Conservation (phyloP, 164 flowering plant species). For the Liriodendron chinense region DNA sequence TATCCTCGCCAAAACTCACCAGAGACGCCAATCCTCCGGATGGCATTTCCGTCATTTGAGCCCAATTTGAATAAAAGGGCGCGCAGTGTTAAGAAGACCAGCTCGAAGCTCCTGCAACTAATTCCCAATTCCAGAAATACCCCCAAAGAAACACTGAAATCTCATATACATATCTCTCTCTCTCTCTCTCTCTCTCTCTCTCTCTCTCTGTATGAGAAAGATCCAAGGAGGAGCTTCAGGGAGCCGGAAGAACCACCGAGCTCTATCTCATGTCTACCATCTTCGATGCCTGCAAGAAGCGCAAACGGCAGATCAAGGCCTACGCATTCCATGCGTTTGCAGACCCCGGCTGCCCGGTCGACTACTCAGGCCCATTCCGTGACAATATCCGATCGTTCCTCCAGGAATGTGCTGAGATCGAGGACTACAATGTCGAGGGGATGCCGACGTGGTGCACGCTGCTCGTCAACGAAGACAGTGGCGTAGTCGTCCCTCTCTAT, state of each 20-base stretch:
- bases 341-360: constrained; percentile 49
- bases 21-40: not conserved
- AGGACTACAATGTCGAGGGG: constrained; percentile 44
- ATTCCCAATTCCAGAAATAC: not conserved
- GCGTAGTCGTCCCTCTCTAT: constrained; percentile 60
- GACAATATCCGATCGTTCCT: constrained; percentile 65
- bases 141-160: not conserved
- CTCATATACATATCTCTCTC: not conserved
- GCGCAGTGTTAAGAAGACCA: not conserved
- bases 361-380: constrained; percentile 50
- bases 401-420: constrained; percentile 46
- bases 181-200: not conserved
- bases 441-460: constrained; percentile 68
- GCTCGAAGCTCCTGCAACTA: not conserved
- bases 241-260: not conserved
- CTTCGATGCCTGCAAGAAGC: not conserved
- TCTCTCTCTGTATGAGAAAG: not conserved
- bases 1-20: not conserved
- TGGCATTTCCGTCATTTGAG: not conserved
- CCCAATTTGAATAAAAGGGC: not conserved
- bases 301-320: not conserved
- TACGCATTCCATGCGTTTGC: constrained; percentile 48
- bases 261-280: not conserved
- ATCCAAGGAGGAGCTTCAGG: not conserved
- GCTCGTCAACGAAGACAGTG: constrained; percentile 50